Evolutionary conservation across 805 yeast species (phyloP).

Genomic region (Myxozyma lipomycoides): DNA sequence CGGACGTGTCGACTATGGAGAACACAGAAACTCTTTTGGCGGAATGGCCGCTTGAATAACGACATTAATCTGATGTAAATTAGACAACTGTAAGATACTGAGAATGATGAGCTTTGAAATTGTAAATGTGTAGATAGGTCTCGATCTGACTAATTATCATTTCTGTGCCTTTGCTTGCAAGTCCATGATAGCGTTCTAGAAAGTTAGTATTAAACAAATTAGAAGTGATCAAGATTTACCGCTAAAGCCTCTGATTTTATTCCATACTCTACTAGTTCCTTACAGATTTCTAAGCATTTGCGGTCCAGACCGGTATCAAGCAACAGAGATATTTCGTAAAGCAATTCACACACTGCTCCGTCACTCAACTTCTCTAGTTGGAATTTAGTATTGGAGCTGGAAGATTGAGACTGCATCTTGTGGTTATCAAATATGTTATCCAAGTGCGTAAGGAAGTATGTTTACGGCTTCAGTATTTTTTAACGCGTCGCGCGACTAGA

Average conservation of each 20-base stretch:
- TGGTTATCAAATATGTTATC: constrained; percentile 2
- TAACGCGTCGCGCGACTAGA: too few relatives aligned
- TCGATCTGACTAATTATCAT: not conserved
- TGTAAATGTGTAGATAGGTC: not conserved
- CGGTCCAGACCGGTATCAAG: constrained; percentile 33
- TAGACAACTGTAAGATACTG: not conserved
- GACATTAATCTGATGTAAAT: not conserved
- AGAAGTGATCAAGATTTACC: constrained; percentile 15
- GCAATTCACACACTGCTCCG: not conserved
- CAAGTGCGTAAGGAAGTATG: too few relatives aligned
- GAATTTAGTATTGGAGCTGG: too few relatives aligned
- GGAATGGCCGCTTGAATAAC: not conserved
- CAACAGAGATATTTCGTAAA: constrained; percentile 35
- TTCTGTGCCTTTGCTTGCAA: not conserved
- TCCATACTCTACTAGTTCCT: constrained; percentile 34
- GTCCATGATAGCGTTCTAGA: not conserved
- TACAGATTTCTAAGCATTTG: constrained; percentile 30
- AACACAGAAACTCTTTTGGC: not conserved
- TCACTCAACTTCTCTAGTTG: not conserved
- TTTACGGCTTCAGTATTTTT: too few relatives aligned
- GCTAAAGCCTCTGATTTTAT: constrained; percentile 36
- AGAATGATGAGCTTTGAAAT: not conserved
- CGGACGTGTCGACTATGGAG: not conserved
- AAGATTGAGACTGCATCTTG: too few relatives aligned
- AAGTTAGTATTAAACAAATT: not conserved